Conservation (phyloP, 1,284 basidiomycete genomes). For the Boletus holoroseus region DNA sequence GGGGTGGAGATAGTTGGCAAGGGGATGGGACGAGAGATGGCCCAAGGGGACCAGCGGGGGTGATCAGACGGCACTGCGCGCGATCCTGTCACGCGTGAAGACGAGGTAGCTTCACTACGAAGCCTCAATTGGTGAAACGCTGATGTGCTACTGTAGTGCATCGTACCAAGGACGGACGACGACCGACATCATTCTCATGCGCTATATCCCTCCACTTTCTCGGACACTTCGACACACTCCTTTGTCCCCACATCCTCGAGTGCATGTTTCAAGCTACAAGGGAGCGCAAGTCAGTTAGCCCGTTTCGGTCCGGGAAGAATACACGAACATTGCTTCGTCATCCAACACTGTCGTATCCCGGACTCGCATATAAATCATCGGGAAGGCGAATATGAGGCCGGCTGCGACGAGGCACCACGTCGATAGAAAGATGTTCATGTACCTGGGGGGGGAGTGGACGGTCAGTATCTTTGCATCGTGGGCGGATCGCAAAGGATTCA, state of each 20-base stretch:
- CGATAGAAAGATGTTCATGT: constrained; percentile 28
- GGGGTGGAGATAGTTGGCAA: no score
- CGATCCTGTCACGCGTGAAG: no score
- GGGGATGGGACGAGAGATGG: no score
- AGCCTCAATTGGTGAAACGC: no score
- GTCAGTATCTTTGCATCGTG: neutral
- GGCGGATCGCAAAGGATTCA: neutral
- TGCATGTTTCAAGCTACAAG: constrained; percentile 1
- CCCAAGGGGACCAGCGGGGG: no score
- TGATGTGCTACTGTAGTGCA: no score
- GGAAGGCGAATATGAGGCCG: constrained; percentile 31
- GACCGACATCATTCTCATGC: neutral
- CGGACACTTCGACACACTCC: neutral
- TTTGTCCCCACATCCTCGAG: neutral
- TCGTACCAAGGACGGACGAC: neutral
- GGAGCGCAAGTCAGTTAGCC: neutral
- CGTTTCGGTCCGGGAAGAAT: no score
- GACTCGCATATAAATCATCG: constrained; percentile 33
- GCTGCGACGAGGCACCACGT: constrained; percentile 32
- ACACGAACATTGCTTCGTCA: constrained; percentile 26
- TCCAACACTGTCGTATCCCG: constrained; percentile 30
- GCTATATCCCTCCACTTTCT: neutral
- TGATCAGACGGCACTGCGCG: no score
- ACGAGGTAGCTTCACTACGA: no score
- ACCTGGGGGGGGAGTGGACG: neutral